Conservation (phyloP, 75 land plant species). For the Pseudotsuga menziesii region DNA sequence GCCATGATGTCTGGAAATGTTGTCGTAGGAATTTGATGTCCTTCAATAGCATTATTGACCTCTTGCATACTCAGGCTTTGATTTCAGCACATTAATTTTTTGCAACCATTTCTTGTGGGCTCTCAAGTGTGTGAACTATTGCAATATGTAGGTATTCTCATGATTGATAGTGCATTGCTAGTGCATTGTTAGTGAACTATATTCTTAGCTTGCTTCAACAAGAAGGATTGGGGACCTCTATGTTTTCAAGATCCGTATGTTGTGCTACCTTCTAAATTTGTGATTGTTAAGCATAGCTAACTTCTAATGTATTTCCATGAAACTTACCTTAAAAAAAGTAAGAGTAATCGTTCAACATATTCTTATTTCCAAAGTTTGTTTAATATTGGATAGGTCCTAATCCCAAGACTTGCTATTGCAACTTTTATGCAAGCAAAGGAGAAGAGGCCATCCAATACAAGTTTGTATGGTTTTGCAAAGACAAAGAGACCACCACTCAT, state of each 20-base stretch:
- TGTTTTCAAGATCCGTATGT: conserved; percentile 26
- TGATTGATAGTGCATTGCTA: too few relatives aligned
- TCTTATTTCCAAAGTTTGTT: not conserved
- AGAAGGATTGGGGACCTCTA: conserved; percentile 28
- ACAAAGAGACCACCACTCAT: conserved; percentile 30
- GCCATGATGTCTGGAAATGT: too few relatives aligned
- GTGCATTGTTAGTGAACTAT: conserved; percentile 60
- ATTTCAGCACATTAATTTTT: too few relatives aligned
- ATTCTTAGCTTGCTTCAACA: conserved; percentile 50
- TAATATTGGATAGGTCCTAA: not conserved
- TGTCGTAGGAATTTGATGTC: too few relatives aligned
- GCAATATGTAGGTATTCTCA: conserved; percentile 37
- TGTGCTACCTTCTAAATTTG: too few relatives aligned
- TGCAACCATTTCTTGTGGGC: too few relatives aligned
- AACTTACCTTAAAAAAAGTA: too few relatives aligned
- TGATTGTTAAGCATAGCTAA: too few relatives aligned
- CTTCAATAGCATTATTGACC: too few relatives aligned
- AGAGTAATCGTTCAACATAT: not conserved
- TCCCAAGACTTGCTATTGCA: not conserved
- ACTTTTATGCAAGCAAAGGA: not conserved
- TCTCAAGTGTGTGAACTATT: too few relatives aligned
- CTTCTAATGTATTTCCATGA: too few relatives aligned
- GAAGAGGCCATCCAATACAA: not conserved
- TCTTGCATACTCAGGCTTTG: too few relatives aligned
- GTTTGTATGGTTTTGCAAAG: not conserved